Conservation (phyloP, 73 alveolate species). For the Paramecium octaurelia region DNA sequence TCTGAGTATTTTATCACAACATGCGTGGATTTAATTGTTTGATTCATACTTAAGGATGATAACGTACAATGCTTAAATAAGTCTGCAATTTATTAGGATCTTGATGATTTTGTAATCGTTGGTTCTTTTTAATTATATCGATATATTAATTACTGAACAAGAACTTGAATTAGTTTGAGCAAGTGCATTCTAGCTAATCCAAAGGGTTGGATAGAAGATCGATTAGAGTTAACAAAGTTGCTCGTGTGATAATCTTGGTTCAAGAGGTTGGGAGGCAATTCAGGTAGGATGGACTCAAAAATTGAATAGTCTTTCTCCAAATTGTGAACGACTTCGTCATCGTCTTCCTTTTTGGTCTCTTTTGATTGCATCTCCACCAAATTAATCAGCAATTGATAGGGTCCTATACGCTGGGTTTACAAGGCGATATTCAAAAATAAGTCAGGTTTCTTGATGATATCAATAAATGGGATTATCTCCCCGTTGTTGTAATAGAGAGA, state of each 20-base stretch:
- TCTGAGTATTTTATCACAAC: background rate
- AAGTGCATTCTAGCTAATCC: slow-evolving; percentile 17
- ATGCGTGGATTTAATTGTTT: background rate
- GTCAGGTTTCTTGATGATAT: slow-evolving; percentile 14
- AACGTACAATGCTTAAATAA: background rate
- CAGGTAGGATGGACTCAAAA: background rate
- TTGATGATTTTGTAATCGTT: background rate
- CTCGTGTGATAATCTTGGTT: background rate
- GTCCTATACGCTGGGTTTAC: background rate
- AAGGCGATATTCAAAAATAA: background rate
- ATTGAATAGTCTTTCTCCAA: slow-evolving; percentile 8
- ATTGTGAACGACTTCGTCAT: slow-evolving; percentile 5
- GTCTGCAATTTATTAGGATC: background rate
- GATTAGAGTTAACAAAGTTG: background rate
- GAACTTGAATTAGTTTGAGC: background rate
- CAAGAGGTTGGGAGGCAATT: background rate
- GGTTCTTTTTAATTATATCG: background rate
- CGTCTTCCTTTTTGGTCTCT: slow-evolving; percentile 28
- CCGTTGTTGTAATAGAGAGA: background rate
- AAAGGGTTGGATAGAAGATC: background rate
- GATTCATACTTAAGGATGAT: background rate
- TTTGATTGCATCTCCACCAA: slow-evolving; percentile 7
- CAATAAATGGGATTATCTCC: slow-evolving; percentile 22
- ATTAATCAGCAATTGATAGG: background rate
- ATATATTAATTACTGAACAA: background rate